Percentiles rank a stretch among this genome's conserved stretches.
These are phyloP conservation scores for Scenedesmus sp. DNA, from an alignment of 163 green algal species.

Conservation along the genomic window DNA sequence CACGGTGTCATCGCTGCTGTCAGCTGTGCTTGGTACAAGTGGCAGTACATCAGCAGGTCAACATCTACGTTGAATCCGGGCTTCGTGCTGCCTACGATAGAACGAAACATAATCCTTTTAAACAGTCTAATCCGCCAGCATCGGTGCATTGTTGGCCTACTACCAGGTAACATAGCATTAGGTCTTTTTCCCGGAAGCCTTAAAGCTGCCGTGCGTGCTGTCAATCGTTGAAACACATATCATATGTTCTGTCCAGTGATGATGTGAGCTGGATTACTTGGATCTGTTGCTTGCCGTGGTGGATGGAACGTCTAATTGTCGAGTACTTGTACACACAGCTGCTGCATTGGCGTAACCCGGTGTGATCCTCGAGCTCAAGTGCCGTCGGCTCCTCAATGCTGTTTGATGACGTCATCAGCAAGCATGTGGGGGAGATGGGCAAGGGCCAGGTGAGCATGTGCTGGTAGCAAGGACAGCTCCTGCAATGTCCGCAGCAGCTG, in stretches of 20 bases:
- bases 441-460: neutral
- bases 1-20: slow-evolving; percentile 4
- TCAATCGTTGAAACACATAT: neutral
- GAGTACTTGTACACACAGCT: neutral
- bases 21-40: neutral
- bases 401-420: slow-evolving; percentile 36
- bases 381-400: neutral
- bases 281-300: neutral
- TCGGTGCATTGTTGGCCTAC: neutral
- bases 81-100: neutral
- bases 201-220: neutral
- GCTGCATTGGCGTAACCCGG: neutral
- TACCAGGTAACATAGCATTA: neutral
- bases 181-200: neutral
- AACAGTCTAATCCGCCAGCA: too few relatives aligned
- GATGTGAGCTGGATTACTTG: neutral
- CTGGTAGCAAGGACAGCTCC: neutral
- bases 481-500: neutral
- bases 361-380: neutral
- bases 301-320: neutral
- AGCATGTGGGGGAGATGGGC: slow-evolving; percentile 41
- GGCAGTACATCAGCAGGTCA: neutral
- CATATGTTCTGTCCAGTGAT: neutral
- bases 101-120: too few relatives aligned
- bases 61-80: neutral